Base-by-base conservation (phyloP, 1,284 basidiomycete genomes). In the Ustilago esculenta region DNA sequence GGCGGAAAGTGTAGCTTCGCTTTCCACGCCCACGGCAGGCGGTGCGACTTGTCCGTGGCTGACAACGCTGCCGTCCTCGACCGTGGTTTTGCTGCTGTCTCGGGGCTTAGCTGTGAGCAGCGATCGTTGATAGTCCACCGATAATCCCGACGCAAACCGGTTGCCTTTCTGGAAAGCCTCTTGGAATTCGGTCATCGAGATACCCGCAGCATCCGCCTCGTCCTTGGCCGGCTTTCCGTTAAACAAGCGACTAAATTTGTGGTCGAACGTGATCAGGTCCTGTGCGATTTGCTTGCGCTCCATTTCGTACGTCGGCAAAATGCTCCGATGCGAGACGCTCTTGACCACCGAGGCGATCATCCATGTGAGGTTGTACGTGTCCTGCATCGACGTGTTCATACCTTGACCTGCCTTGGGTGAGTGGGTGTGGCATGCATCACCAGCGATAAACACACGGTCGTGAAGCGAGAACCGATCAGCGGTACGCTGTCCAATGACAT, bases 321-420 rank as follows among this genome's bases (percentile, higher is more conserved):
- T 82, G 0, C 86, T 86, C 2, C 85, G 83, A 34, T 86, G 84
- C 1, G 90, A 89, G 85, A 87, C 88, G 9, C 89, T 90, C 45
- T 87, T 87, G 17, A 92, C 82, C 18, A 91, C 90, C 47, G 90
- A 87, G 0, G 84, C 85, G 39, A 93, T 75, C 77, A 92, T 93
- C 72, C 79, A 79, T 21, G 72, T 72, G 9, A 81, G 48, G 27
- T 81, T 81, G 64, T 73, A 79, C 4, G 78, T 77, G 76, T 92
- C 91, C 61, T 89, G 90, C 90, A 92, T 91, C 72, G 89, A 90
- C 1, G 88, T 88, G 63, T 90, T 90, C 89, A 90, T 90, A 5
- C 89, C 89, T 53, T 84, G 87, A 82, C 84, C 88, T 5, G 86
- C 86, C 70, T 87, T 92, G 0, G 91, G 91, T 0, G 90, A 91